Base-by-base conservation (phyloP, 2,329 filamentous ascomycete species). In the Sporothrix protearum region DNA sequence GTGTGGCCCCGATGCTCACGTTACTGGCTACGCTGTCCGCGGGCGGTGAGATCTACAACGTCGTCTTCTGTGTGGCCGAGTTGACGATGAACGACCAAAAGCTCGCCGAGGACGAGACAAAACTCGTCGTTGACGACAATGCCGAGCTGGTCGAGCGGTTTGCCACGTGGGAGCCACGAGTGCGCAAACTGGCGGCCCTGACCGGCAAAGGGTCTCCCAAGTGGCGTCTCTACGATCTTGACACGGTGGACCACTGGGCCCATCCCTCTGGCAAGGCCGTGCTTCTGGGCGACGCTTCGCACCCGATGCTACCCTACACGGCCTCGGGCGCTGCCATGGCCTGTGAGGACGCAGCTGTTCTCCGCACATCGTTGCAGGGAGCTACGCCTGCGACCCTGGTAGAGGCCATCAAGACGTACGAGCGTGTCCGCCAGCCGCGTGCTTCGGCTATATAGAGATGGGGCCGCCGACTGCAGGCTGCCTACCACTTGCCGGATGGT, bases 221-320 rank as follows among this genome's bases (percentile, higher is more conserved):
- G 73, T 85, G 83, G 83, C 80, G 80, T 5, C 80, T 85, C 14
- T 81, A 79, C 71, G 83, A 84, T 73, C 78, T 83, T 22, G 77
- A 78, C 16, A 76, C 79, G 49, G 76, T 85, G 47, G 74, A 78
- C 8, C 76, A 76, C 19, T 85, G 82, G 83, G 78, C 80, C 0
- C 80, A 82, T 74, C 77, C 78, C 0, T 76, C 74, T 0, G 81
- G 81, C 16, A 81, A 79, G 28, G 81, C 79, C 10, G 78, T 78
- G 25, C 76, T 85, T 30, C 76, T 84, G 2, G 83, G 83, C 2
- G 83, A 85, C 70, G 77, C 80, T 6, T 81, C 80, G 68, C 83
- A 85, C 74, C 82, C 83, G 0, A 85, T 83, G 77, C 79, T 85
- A 8, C 83, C 83, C 0, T 84, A 85, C 72, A 78, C 84, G 47